Conservation (phyloP, 352 stramenopile species). For the Globisporangium echinulatum region DNA sequence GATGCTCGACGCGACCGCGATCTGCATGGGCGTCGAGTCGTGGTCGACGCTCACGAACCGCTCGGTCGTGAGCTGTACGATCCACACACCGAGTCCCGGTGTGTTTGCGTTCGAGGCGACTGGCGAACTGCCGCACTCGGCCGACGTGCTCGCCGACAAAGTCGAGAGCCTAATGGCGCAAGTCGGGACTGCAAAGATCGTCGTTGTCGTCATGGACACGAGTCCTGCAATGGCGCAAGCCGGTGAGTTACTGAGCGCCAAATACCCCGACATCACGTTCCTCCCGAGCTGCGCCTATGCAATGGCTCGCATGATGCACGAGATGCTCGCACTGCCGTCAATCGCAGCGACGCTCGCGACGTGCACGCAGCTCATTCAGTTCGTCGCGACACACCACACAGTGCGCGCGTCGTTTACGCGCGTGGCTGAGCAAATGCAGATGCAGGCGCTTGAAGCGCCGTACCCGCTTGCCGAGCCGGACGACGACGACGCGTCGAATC, state of each 20-base stretch:
- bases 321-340: conserved; percentile 38
- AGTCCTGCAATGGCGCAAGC: conserved; percentile 54
- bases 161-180: conserved; percentile 58
- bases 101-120: conserved; percentile 62
- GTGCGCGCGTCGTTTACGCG: conserved; percentile 37
- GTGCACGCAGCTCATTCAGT: conserved; percentile 34
- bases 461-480: conserved; percentile 28
- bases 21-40: conserved; percentile 54
- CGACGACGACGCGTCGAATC: conserved; percentile 13
- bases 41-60: conserved; percentile 34
- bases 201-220: conserved; percentile 51
- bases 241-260: conserved; percentile 30
- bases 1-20: conserved; percentile 33
- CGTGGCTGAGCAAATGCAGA: conserved; percentile 28
- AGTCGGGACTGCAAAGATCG: conserved; percentile 45
- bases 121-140: conserved; percentile 33
- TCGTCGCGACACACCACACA: conserved; percentile 41
- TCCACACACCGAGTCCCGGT: conserved; percentile 41
- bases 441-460: conserved; percentile 34
- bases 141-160: conserved; percentile 42
- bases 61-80: conserved; percentile 46
- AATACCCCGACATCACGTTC: conserved; percentile 58
- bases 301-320: conserved; percentile 51
- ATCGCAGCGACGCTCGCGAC: conserved; percentile 33
- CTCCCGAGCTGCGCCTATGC: conserved; percentile 53